Evolutionary conservation across 306 rosid genomes (phyloP), one percentile per base, ranked within the genome.

Genomic region (Lablab purpureus): DNA sequence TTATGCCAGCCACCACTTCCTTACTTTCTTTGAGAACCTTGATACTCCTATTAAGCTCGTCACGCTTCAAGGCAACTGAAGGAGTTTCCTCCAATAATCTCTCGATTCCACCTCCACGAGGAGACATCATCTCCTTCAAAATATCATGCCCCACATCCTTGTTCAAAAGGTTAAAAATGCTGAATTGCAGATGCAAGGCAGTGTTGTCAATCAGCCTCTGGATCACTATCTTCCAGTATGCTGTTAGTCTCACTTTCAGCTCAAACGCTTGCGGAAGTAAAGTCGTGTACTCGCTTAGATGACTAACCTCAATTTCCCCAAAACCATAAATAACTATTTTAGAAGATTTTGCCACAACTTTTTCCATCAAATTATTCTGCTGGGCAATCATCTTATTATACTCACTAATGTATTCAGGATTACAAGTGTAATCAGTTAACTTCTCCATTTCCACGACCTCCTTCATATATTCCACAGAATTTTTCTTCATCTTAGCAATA

Each of bases 81-180:
- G 94, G 90, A n/a, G 87, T 27, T 51, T 90, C 94, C 72, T 88
- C 89, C 6, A 90, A 55, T 34, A 88, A 15, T 56, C 49, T 86
- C 25, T 90, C 88, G 8, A 86, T 52, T 6, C 89, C 85, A 9
- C 81, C 82, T 0, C 85, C 81, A 10, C 2, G 3, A 1, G 81
- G 67, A 5, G 81, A 67, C 71, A 79, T 2, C 8, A 82, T 0
- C 2, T 50, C 56, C 11, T 50, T 50, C 56, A 50, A 84, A 3
- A 90, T 83, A 51, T 82, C 90, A 6, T 45, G 1, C 41, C 51
- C 88, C 9, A 90, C 3, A n/a, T 88, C 87, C 5, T 60, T 63
- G 22, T 76, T 60, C 8, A 90, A 83, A 10, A 86, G 64, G 12
- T 8, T 82, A 0, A 67, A 45, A 13, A 87, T 72, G 3, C 86